Evolutionary conservation across 495 filamentous ascomycete genomes (phyloP), one percentile per base, ranked within the genome.

Genomic region (Tuber aestivum): DNA sequence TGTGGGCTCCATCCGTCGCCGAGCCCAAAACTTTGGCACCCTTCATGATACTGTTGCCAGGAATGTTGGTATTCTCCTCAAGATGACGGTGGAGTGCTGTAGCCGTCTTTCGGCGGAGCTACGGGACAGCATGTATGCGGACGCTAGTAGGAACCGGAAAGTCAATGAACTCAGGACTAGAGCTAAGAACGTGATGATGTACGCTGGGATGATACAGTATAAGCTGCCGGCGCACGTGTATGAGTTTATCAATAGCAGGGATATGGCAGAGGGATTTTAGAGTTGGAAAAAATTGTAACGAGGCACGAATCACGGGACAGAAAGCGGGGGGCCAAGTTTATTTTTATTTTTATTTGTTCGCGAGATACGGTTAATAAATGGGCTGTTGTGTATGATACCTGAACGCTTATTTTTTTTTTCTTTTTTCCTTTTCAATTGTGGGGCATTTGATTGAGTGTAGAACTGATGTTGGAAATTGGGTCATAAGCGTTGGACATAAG

Each of bases 131-230:
- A 86, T 89, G 76, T 97, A 90, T 82, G 91, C 91, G 72, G 94
- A 93, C 81, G 90, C 91, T 73, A 91, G 90, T 76, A 90, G 90
- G 78, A 87, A 88, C 74, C 87, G 88, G 74, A 88, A 95, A 84
- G 87, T 91, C 35, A 89, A 91, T 61, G 86, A 91, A 79, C 85
- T 97, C 79, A 88, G 91, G 83, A 88, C 90, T 80, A 92, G 90
- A 82, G 93, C 91, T 71, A 91, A 92, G 81, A 95, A 97, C 85
- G 83, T 97, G 74, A 96, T 95, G 87, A 90, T 96, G 45, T 99
- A 97, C 86, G 95, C 95, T 21, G 94, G 95, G 41, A 90, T 97
- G 87, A 89, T 99, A 80, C 91, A 93, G 83, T 99, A 97, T 84
- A 90, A 94, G 78, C 88, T 90, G 16, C 88, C 89, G 40, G 87